These are phyloP conservation scores for Tilletia setariae DNA, from an alignment of 1,284 basidiomycete species.

Conservation along the genomic window DNA sequence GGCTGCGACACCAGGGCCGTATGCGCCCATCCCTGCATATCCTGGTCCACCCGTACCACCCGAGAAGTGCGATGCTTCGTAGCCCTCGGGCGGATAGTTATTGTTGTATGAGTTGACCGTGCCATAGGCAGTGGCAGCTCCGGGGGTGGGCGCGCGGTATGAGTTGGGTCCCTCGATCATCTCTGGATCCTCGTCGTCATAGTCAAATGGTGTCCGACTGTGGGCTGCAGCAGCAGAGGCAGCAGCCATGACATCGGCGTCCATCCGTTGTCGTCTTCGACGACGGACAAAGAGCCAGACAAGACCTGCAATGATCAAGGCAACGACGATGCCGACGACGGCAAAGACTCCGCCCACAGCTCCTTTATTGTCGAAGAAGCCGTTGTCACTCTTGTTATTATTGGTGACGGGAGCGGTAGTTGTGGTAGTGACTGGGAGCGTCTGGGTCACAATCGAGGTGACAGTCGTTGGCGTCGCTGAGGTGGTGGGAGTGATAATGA, in stretches of 20 bases:
- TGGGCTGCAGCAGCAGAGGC: conserved; percentile 52
- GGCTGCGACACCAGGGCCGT: conserved; percentile 35
- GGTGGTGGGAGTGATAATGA: conserved; percentile 16
- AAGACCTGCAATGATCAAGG: conserved; percentile 35
- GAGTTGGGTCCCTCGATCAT: conserved; percentile 46
- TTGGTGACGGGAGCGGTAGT: conserved; percentile 26
- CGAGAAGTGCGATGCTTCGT: conserved; percentile 45
- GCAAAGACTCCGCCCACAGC: conserved; percentile 53
- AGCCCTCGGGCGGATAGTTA: conserved; percentile 33
- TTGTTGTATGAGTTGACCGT: conserved; percentile 33
- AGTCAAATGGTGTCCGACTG: conserved; percentile 51
- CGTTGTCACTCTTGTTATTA: conserved; percentile 14
- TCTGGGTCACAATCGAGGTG: not conserved
- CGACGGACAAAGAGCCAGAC: conserved; percentile 47
- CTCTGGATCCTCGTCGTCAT: conserved; percentile 48
- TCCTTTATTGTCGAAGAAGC: conserved; percentile 49
- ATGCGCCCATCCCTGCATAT: conserved; percentile 46
- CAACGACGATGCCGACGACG: conserved; percentile 48
- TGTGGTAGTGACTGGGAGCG: conserved; percentile 19
- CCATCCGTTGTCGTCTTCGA: conserved; percentile 49
- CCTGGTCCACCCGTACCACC: conserved; percentile 36
- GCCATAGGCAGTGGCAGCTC: conserved; percentile 28
- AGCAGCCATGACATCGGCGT: conserved; percentile 52
- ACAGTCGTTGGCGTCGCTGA: conserved; percentile 7
- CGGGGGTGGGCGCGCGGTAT: conserved; percentile 29